Evolutionary conservation across 164 flowering plant species (phyloP), one percentile per base, ranked within the genome.

Genomic region (Sedum album): DNA sequence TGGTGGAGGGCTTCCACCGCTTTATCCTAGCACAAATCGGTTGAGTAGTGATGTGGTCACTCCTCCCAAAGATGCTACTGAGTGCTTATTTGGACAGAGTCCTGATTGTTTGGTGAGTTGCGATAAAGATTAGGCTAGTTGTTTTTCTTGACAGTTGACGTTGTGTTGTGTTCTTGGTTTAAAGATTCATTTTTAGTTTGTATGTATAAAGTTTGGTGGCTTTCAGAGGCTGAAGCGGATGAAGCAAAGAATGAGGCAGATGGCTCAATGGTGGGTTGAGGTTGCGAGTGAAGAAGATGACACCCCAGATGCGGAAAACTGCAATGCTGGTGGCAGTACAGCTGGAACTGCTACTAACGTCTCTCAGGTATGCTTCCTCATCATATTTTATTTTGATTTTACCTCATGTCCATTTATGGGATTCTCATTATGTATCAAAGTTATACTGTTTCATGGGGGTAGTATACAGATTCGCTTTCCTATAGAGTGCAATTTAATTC

Each of bases 221-320:
- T 11, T 28, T 57, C 62, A 57, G 62, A 57, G 62, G 62, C 62
- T 57, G 17, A 26, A 26, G 31, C 26, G 62, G 31, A 57, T 57
- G 33, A 57, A 6, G 28, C 7, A 57, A 57, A 26, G 62, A 28
- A 28, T 57, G 33, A 26, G 28, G 62, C 33, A 57, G 62, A 57
- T 57, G 62, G 35, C 62, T 57, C 62, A 15, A 57, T 57, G 33
- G 62, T 57, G 62, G 62, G 62, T 11, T 28, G 62, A 28, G 13
- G 62, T 57, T 28, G 62, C 10, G 1, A 23, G 20, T 28, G 62
- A 57, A 28, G 62, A 57, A 5, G 33, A 57, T 28, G 33, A 55
- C 23, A 55, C 31, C 30, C 60, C 60, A 55, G 60, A 57, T 26
- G 62, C 14, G 17, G 33, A 57, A 28, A 57, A 57, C 20, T 20